A percentile compares a stretch with the other conserved stretches of the same genome.
phyloP scores from a whole-genome alignment of 495 filamentous ascomycete genomes.

The Cenococcum geophilum region DNA sequence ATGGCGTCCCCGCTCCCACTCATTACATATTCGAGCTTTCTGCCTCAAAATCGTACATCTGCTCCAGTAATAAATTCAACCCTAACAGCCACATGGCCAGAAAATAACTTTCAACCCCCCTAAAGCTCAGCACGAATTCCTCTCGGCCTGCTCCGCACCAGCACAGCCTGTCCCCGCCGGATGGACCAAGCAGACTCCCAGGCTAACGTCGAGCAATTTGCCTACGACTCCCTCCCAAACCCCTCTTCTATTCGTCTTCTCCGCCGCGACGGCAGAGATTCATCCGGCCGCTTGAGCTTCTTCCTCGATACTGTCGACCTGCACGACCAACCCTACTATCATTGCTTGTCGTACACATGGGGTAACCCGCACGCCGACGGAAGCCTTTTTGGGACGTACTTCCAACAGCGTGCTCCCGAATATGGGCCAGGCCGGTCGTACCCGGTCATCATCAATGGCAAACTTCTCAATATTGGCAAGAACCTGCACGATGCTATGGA shows the following conservation, averaged over 20 bases:
- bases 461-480: neutral
- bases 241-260: neutral
- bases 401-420: neutral
- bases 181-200: too few relatives aligned
- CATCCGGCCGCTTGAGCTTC: neutral
- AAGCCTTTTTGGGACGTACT: neutral
- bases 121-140: too few relatives aligned
- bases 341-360: neutral
- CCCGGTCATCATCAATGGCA: neutral
- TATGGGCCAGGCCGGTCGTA: neutral
- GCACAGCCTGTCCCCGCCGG: too few relatives aligned
- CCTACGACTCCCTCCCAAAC: too few relatives aligned
- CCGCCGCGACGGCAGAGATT: neutral
- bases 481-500: neutral
- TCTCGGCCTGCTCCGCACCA: too few relatives aligned
- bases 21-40: too few relatives aligned
- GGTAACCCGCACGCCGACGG: neutral
- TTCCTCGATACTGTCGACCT: neutral
- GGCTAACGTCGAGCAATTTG: too few relatives aligned
- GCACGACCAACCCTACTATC: neutral
- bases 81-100: too few relatives aligned
- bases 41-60: too few relatives aligned
- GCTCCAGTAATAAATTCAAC: too few relatives aligned
- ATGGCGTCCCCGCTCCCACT: too few relatives aligned
- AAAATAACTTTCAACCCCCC: too few relatives aligned